Evolutionary conservation across 768 basidiomycete species (phyloP).

Genomic region (Phaeolepiota aurea): DNA sequence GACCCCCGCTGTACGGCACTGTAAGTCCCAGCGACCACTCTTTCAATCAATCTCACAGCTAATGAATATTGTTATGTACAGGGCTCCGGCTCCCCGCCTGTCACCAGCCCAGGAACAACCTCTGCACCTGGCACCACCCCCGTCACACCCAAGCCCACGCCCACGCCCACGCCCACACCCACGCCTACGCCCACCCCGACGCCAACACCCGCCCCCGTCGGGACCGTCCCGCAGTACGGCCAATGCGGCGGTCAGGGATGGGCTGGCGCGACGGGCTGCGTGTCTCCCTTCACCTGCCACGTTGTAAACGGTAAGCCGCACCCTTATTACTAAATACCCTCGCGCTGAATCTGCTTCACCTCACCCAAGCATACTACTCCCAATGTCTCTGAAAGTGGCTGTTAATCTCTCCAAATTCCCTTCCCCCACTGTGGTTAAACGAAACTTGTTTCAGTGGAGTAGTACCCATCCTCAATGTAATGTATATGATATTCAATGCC

Average conservation of each 20-base stretch:
- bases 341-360: not conserved
- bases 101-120: not conserved
- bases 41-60: not conserved
- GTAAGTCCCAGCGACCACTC: not conserved
- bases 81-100: not conserved
- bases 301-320: slow-evolving; percentile 21
- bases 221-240: slow-evolving; percentile 27
- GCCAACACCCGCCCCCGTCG: no score
- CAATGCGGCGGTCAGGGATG: slow-evolving; percentile 36
- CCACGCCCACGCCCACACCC: no score
- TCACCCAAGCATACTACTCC: slow-evolving; percentile 22
- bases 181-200: no score
- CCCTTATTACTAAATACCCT: not conserved
- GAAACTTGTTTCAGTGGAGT: no score
- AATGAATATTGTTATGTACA: not conserved
- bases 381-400: slow-evolving; percentile 22
- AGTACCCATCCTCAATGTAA: no score
- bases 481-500: no score
- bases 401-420: no score
- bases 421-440: no score
- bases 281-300: slow-evolving; percentile 27
- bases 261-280: slow-evolving; percentile 27
- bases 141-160: no score
- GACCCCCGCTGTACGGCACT: slow-evolving; percentile 40
- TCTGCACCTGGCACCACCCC: not conserved